phyloP scores from a whole-genome alignment of 192 early-diverging fungal species.

The Backusella liffmaniae region DNA sequence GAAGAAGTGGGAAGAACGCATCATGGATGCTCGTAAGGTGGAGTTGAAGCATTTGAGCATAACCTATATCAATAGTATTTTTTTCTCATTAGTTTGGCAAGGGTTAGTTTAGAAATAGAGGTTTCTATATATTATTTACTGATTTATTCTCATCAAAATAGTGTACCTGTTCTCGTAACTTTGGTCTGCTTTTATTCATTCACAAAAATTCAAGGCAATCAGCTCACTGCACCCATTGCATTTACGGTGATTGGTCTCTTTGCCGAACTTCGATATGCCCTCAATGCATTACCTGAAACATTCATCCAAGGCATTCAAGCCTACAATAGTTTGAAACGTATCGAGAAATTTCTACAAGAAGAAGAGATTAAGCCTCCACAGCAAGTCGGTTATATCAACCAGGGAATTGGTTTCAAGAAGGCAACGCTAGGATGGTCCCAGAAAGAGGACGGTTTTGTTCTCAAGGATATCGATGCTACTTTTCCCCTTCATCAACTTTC shows the following conservation, averaged over 20 bases:
- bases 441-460: slow-evolving; percentile 38
- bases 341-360: slow-evolving; percentile 44
- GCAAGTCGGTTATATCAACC: slow-evolving; percentile 1
- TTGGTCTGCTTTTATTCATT: slow-evolving; percentile 27
- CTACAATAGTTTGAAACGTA: slow-evolving; percentile 39
- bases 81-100: slow-evolving; percentile 27
- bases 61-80: neutral
- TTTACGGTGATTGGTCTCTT: slow-evolving; percentile 89
- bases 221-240: slow-evolving; percentile 64
- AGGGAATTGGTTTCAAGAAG: slow-evolving; percentile 37
- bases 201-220: slow-evolving; percentile 32
- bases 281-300: slow-evolving; percentile 75
- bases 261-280: slow-evolving; percentile 83
- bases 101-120: slow-evolving; percentile 23
- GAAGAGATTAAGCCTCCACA: slow-evolving; percentile 37
- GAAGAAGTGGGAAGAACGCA: slow-evolving; percentile 47
- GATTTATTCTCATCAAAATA: neutral
- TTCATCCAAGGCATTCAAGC: slow-evolving; percentile 71
- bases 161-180: slow-evolving; percentile 31
- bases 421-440: slow-evolving; percentile 60
- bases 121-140: neutral
- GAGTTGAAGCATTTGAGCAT: slow-evolving; percentile 41
- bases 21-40: slow-evolving; percentile 50
- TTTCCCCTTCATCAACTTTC: slow-evolving; percentile 50
- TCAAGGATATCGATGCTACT: slow-evolving; percentile 42